These are phyloP conservation scores for Ascochyta rabiei DNA, from an alignment of 2,329 filamentous ascomycete genomes.

Conservation along the genomic window DNA sequence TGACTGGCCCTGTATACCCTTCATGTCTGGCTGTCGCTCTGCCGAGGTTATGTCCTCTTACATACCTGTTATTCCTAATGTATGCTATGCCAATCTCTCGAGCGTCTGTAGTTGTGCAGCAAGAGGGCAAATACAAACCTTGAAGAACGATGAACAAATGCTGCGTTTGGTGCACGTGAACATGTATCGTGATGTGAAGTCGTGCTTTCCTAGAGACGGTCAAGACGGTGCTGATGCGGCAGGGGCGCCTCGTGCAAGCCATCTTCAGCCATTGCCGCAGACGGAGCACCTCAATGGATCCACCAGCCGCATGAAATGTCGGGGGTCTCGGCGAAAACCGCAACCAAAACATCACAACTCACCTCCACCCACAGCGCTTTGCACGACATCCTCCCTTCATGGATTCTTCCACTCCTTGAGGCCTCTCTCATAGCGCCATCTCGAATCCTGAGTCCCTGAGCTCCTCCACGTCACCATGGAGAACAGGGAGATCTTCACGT, in stretches of 20 bases:
- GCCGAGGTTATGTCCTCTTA: constrained; percentile 47
- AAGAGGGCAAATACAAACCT: constrained; percentile 46
- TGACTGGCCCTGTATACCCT: constrained; percentile 35
- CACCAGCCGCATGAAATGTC: constrained; percentile 20
- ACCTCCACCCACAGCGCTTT: constrained; percentile 1
- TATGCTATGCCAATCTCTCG: constrained; percentile 45
- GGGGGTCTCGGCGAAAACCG: constrained; percentile 29
- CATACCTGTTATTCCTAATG: constrained; percentile 52
- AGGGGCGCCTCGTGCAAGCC: constrained; percentile 9
- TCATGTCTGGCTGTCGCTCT: constrained; percentile 34
- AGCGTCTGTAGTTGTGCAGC: constrained; percentile 39
- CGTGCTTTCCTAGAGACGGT: background rate
- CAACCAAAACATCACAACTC: constrained; percentile 17
- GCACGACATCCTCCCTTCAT: constrained; percentile 17
- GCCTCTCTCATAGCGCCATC: constrained; percentile 10
- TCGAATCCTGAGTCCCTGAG: background rate
- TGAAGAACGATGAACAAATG: constrained; percentile 16
- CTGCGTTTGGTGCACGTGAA: background rate
- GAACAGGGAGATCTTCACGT: constrained; percentile 44
- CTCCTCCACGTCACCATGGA: constrained; percentile 39
- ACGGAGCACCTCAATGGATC: constrained; percentile 25
- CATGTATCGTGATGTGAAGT: background rate
- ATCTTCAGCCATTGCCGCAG: constrained; percentile 8
- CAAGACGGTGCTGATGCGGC: background rate
- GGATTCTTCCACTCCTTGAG: constrained; percentile 30